phyloP scores from a whole-genome alignment of 805 yeast genomes.

The Schwanniomyces pseudopolymorphus region DNA sequence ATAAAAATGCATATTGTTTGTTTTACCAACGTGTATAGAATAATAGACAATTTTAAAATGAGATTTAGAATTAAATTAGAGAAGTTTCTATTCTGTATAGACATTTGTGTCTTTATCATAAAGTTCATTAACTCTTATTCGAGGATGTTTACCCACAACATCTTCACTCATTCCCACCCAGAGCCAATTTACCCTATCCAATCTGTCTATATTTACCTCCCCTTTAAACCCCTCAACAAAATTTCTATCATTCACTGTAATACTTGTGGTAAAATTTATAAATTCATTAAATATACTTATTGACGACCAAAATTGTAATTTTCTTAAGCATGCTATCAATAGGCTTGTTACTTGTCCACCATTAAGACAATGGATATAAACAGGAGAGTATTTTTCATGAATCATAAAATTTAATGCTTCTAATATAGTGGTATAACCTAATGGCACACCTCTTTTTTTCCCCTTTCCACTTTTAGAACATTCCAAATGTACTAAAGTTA shows the following conservation, averaged over 20 bases:
- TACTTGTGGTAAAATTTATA: conserved; percentile 68
- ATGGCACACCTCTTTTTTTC: conserved; percentile 80
- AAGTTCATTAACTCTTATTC: conserved; percentile 32
- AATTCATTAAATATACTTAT: conserved; percentile 87
- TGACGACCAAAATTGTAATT: conserved; percentile 82
- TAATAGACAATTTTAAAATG: neutral
- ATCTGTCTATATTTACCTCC: conserved; percentile 49
- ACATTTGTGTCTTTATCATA: neutral
- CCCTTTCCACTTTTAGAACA: conserved; percentile 70
- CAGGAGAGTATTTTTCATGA: conserved; percentile 61
- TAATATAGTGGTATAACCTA: conserved; percentile 62
- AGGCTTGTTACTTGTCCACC: conserved; percentile 88
- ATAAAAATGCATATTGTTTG: conserved; percentile 77
- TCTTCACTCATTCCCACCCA: conserved; percentile 65
- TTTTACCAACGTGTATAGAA: conserved; percentile 58
- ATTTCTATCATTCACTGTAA: conserved; percentile 77
- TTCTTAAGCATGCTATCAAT: conserved; percentile 82
- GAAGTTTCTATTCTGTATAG: neutral
- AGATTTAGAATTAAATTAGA: neutral
- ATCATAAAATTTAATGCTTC: conserved; percentile 62
- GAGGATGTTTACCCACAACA: conserved; percentile 58
- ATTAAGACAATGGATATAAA: conserved; percentile 82
- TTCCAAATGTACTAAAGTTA: conserved; percentile 66
- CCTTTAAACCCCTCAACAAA: conserved; percentile 82
- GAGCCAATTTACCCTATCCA: conserved; percentile 56